Evolutionary conservation across 2,329 filamentous ascomycete genomes (phyloP).

Genomic region (Leptographium radiaticola): DNA sequence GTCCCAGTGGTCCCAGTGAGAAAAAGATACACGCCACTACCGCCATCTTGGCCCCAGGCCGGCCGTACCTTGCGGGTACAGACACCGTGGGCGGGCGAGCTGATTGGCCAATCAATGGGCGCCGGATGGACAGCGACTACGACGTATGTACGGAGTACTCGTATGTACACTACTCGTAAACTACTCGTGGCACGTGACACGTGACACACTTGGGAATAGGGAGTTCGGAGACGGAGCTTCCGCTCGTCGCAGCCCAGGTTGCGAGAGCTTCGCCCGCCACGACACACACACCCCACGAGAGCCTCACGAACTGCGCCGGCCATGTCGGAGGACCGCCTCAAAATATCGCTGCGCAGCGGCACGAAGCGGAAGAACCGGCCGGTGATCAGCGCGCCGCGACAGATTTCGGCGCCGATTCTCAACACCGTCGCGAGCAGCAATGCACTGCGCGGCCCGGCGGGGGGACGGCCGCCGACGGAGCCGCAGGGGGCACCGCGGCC

Average conservation of each 20-base stretch:
- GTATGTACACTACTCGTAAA: neutral
- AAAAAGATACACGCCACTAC: too few relatives aligned
- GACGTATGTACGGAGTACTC: too few relatives aligned
- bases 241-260: neutral
- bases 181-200: too few relatives aligned
- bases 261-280: neutral
- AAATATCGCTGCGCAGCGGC: conserved; percentile 49
- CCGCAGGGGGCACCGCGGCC: conserved; percentile 22
- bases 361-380: conserved; percentile 48
- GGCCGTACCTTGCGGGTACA: neutral
- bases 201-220: too few relatives aligned
- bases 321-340: conserved; percentile 51
- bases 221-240: too few relatives aligned
- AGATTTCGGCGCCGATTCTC: conserved; percentile 48
- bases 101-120: neutral
- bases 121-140: too few relatives aligned
- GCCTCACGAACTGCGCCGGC: neutral
- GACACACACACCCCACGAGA: neutral
- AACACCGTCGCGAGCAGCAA: conserved; percentile 18
- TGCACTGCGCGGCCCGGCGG: conserved; percentile 21
- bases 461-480: conserved; percentile 17
- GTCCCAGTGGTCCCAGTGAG: neutral
- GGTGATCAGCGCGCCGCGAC: conserved; percentile 46
- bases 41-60: neutral
- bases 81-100: neutral